Evolutionary conservation across 352 stramenopile species (phyloP), one percentile per base, ranked within the genome.

Genomic region (Pythium angustatum): DNA sequence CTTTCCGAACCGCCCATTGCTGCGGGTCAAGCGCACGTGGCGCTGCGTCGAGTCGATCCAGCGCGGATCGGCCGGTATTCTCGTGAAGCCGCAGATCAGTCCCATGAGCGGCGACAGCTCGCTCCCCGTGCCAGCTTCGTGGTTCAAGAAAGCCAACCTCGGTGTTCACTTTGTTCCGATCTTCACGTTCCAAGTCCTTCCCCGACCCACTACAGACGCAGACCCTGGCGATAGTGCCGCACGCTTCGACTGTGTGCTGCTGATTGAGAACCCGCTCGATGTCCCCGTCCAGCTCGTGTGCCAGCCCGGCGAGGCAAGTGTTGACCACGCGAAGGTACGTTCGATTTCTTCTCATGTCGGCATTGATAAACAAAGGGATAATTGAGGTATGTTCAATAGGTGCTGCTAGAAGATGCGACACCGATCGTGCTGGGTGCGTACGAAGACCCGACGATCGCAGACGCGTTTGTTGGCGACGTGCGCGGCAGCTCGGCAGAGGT

Each of bases 1-100:
- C 12, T 88, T 78, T 17, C 82, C 84, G n/a, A 83, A 78, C 44
- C 77, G 88, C 0, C 85, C 86, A 22, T 71, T 82, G 27, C 59
- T 96, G 58, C 83, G 88, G 0, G 83, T 90, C 38, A 96, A 96
- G 73, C 82, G 82, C 3, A 89, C 85, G 27, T 94, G 87, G 82
- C 75, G 88, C 3, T 96, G 88, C 60, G 78, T 94, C 41, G 86
- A 96, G 59, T 91, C 83, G 24, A 95, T 94, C 43, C 61, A 88
- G 30, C 72, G 73, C 19, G 85, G 85, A 12, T 83, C 78, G 8
- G 81, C 87, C 7, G 87, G 87, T 17, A 96, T 96, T 54, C 76
- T 96, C 12, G 85, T 96, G 9, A 96, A 96, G 58, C 85, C 86
- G n/a, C 88, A 96, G 66, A 96, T 96, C 73, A 95, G 87, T 55